Evolutionary conservation across 306 rosid species (phyloP).

Genomic region (Sesbania bispinosa): DNA sequence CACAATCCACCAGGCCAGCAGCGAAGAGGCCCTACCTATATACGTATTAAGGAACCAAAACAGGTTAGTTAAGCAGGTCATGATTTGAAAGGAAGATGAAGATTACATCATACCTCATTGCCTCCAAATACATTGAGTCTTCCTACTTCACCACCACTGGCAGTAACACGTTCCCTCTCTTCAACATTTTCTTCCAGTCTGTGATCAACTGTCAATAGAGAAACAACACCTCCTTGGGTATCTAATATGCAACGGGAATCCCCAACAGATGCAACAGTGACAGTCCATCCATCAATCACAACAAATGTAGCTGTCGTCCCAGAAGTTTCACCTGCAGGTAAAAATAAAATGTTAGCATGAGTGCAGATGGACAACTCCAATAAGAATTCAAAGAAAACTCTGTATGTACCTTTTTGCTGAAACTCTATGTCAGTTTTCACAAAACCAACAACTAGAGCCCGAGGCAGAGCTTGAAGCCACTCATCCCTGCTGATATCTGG

Average conservation of each 20-base stretch:
- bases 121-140: slow-evolving; percentile 90
- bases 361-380: not conserved
- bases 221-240: slow-evolving; percentile 83
- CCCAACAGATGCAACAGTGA: slow-evolving; percentile 87
- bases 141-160: slow-evolving; percentile 99
- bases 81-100: slow-evolving; percentile 15
- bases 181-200: slow-evolving; percentile 90
- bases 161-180: slow-evolving; percentile 95
- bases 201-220: slow-evolving; percentile 92
- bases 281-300: slow-evolving; percentile 83
- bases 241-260: slow-evolving; percentile 95
- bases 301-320: slow-evolving; percentile 94
- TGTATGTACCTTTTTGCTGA: slow-evolving; percentile 66
- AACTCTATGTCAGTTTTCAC: slow-evolving; percentile 94
- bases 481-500: slow-evolving; percentile 76
- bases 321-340: slow-evolving; percentile 73
- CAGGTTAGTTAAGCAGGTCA: not conserved
- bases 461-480: slow-evolving; percentile 90
- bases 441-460: slow-evolving; percentile 85
- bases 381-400: not conserved
- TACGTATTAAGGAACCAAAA: slow-evolving; percentile 15
- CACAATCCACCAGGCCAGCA: slow-evolving; percentile 99
- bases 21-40: slow-evolving; percentile 90
- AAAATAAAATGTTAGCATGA: slow-evolving; percentile 18
- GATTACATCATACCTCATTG: slow-evolving; percentile 53